phyloP scores from a whole-genome alignment of 768 basidiomycete genomes.

The Rhodosporidiobolus sp. region DNA sequence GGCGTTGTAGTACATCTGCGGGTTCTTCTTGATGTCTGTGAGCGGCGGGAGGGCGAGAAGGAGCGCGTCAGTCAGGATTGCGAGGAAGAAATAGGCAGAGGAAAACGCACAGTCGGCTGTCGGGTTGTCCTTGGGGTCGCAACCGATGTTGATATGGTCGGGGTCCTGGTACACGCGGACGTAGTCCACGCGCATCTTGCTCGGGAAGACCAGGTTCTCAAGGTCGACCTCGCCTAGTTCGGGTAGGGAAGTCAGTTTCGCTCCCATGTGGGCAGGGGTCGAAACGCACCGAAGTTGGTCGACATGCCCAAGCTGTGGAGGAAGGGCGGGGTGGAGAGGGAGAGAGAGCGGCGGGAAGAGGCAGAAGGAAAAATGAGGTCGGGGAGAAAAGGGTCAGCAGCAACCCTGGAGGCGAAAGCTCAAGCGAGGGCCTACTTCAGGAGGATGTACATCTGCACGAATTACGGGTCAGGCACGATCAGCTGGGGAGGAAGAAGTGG shows the following conservation, averaged over 20 bases:
- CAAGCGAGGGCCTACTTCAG: conserved; percentile 26
- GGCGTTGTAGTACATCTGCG: conserved; percentile 54
- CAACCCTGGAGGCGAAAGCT: background rate
- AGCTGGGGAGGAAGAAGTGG: background rate
- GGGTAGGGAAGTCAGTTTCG: no score
- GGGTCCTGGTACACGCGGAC: conserved; percentile 72
- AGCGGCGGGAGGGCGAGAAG: conserved; percentile 47
- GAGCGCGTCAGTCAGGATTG: no score
- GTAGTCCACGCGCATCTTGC: conserved; percentile 75
- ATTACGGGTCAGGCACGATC: background rate
- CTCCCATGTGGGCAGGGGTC: no score
- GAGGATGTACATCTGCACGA: conserved; percentile 18
- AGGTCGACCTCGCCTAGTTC: conserved; percentile 56
- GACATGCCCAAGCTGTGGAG: background rate
- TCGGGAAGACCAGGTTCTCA: conserved; percentile 66
- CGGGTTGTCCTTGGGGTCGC: conserved; percentile 45
- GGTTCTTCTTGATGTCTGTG: conserved; percentile 65
- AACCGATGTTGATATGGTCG: conserved; percentile 56
- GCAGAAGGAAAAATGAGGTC: background rate
- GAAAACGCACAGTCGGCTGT: conserved; percentile 56
- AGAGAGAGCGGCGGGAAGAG: no score
- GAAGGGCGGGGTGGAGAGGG: no score
- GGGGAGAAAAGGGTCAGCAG: no score
- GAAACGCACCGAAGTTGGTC: background rate
- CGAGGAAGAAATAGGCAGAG: background rate